Base-by-base conservation (phyloP, 2,329 filamentous ascomycete species). In the Fusarium subglutinans region DNA sequence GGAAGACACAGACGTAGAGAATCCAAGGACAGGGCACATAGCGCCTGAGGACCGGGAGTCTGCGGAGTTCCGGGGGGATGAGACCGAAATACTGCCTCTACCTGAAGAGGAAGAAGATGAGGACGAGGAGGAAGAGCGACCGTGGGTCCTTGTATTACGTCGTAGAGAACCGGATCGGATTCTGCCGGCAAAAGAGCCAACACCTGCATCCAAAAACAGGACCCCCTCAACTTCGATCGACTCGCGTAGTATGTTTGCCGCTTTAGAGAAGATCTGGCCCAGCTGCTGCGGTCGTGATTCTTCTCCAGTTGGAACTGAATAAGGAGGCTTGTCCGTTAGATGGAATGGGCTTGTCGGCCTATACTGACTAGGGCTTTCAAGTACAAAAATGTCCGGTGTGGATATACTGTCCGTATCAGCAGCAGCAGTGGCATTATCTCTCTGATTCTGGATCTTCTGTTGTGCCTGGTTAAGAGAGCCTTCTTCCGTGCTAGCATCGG, bases 221-320 rank as follows among this genome's bases (percentile, higher is more conserved):
- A 79, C 79, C 3, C 84, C 85, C 22, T 84, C 83, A 0, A 84
- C 81, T 18, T 84, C 82, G 17, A 87, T 77, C 0, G 84, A 83
- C 35, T 86, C 81, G 5, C 83, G 74, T 18, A 87, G 78, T 12
- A 87, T 79, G 33, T 83, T 83, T 28, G 86, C 83, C 9, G 86
- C 86, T 35, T 82, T 85, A 0, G 82, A 82, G 55, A 86, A 86
- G 2, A 86, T 78, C 9, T 62, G 40, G n/a, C 47, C 50, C 24
- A 50, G 13, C 37, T 55, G 47, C 22, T 7, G 12, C n/a, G 65
- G 55, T 20, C 54, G 59, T 3, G 58, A 50, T 44, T 70, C 66
- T n/a, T 70, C 66, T 13, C 37, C 66, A 17, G 37, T 15, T 5
- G 26, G 17, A 22, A 41, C 22, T 15, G 60, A 50, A 24, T 41